Evolutionary conservation across 345 rosid genomes (phyloP).

Genomic region (Pelargonium nanum): DNA sequence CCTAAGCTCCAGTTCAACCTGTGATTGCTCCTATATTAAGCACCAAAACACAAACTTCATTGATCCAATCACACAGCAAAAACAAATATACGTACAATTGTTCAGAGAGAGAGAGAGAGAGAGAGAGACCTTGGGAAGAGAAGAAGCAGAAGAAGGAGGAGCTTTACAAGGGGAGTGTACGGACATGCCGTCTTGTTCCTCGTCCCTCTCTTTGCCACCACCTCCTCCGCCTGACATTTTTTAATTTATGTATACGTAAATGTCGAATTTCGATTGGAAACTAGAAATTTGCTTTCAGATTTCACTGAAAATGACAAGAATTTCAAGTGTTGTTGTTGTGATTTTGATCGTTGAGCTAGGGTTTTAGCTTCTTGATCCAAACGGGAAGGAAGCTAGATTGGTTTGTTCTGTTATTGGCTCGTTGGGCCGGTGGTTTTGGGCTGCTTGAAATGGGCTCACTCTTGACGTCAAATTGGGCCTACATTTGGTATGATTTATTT

Average conservation of each 20-base stretch:
- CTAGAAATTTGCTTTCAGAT: not conserved
- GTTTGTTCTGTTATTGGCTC: not conserved
- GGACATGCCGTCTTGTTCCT: slow-evolving; percentile 86
- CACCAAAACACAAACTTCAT: not conserved
- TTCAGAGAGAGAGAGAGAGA: slow-evolving; percentile 2
- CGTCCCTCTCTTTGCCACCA: slow-evolving; percentile 34
- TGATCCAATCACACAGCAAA: not conserved
- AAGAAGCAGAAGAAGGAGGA: slow-evolving; percentile 89
- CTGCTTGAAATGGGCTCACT: not conserved
- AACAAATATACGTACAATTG: not conserved
- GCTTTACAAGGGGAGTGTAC: slow-evolving; percentile 94
- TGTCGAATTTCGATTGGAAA: not conserved
- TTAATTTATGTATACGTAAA: not conserved
- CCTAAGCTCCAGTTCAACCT: slow-evolving; percentile 91
- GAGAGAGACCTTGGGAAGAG: slow-evolving; percentile 65
- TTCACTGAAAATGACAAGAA: not conserved
- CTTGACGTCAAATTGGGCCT: no score
- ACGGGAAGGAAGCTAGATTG: not conserved
- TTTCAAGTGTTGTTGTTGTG: not conserved
- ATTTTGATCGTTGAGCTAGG: not conserved
- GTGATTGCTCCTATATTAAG: slow-evolving; percentile 63
- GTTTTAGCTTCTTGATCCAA: not conserved
- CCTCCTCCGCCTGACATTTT: slow-evolving; percentile 20
- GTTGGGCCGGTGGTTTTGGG: no score
- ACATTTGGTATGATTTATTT: no score